These are phyloP conservation scores for Podaxis sp. DNA, from an alignment of 768 basidiomycete genomes.

Conservation along the genomic window DNA sequence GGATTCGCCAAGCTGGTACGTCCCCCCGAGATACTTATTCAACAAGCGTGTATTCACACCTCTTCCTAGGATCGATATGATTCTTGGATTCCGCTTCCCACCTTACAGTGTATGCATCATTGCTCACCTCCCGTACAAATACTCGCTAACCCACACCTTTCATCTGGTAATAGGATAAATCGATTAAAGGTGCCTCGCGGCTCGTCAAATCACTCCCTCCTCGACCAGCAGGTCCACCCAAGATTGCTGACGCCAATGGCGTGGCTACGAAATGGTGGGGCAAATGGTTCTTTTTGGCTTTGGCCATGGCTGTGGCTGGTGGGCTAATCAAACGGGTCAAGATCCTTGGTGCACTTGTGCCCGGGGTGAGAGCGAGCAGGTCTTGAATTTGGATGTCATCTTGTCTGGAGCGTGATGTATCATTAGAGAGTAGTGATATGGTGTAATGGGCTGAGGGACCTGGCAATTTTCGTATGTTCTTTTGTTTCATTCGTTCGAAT, in stretches of 20 bases:
- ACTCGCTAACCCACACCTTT: not conserved
- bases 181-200: not conserved
- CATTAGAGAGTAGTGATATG: not conserved
- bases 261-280: slow-evolving; percentile 33
- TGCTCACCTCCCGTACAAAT: not conserved
- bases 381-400: not conserved
- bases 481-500: not conserved
- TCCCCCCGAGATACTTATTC: not conserved
- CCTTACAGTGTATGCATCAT: slow-evolving; percentile 45
- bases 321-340: slow-evolving; percentile 40
- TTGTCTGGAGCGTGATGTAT: not conserved
- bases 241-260: slow-evolving; percentile 8
- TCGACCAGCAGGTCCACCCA: slow-evolving; percentile 43
- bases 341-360: slow-evolving; percentile 18
- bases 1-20: slow-evolving; percentile 59
- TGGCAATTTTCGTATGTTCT: too few species aligned
- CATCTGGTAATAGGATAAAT: not conserved
- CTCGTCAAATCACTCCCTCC: slow-evolving; percentile 32
- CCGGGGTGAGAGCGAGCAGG: not conserved
- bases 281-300: slow-evolving; percentile 48
- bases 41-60: not conserved
- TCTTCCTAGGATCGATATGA: slow-evolving; percentile 42
- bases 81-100: slow-evolving; percentile 56
- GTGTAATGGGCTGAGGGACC: not conserved
- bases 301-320: slow-evolving; percentile 41